Base-by-base conservation (phyloP, 768 basidiomycete species). In the Hemileccinum rubropunctum region DNA sequence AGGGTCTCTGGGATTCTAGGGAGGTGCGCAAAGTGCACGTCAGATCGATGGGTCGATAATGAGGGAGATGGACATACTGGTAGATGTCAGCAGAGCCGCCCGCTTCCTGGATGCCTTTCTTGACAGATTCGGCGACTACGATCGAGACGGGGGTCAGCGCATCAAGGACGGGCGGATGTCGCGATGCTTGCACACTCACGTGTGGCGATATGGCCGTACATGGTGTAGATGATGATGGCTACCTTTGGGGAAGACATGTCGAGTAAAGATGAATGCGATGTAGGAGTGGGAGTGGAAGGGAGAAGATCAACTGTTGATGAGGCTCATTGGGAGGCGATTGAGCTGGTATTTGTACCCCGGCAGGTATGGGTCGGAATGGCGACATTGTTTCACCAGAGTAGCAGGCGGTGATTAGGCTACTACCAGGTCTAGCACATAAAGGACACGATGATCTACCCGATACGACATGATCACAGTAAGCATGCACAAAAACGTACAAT, bases 1-100 rank as follows among this genome's bases (percentile, higher is more conserved):
- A 95, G 84, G 3, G 91, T 95, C 71, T 95, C 92, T 42, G 81
- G 65, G 50, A 95, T 79, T 66, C 88, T 90, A 20, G 20, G 11
- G 5, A 40, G n/a, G 17, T 30, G 28, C 28, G 18, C 3, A 20
- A n/a, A 8, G 30, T 14, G 14, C 34, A n/a, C 34, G 42, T 53
- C 9, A 42, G 4, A 33, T 12, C 17, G 21, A 36, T 26, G 7
- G 11, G n/a, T 32, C 13, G 15, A 33, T 30, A 6, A 20, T 17
- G 5, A 30, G 37, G 52, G 6, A 17, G 42, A 28, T 32, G n/a
- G 8, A 74, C 79, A 50, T 57, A 83, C 83, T 84, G 82, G 64
- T 71, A 80, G 53, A 84, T 80, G 34, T 62, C 64, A 11, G 73
- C 78, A 4, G 67, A 61, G 4, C 83, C 83, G 18, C 82, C 82